phyloP scores from a whole-genome alignment of 2,329 filamentous ascomycete species.

The Nemania sp. region DNA sequence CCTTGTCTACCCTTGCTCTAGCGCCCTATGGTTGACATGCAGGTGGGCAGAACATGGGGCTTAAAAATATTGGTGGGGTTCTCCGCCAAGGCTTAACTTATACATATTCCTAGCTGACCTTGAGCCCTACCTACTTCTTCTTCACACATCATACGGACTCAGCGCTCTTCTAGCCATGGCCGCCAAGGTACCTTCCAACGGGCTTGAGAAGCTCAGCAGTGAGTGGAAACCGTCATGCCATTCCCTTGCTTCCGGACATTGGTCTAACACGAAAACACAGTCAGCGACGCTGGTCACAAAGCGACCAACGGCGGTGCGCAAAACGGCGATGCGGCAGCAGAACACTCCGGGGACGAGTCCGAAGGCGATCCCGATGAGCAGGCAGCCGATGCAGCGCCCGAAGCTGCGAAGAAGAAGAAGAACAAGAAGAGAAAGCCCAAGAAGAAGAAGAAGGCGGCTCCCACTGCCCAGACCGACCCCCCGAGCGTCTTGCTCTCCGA shows the following conservation, averaged over 20 bases:
- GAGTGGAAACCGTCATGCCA: slow-evolving; percentile 33
- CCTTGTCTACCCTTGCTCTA: background rate
- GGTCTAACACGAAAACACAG: slow-evolving; percentile 54
- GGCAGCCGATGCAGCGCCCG: slow-evolving; percentile 53
- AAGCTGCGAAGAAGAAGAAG: slow-evolving; percentile 73
- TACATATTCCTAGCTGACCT: background rate
- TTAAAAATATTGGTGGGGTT: slow-evolving; percentile 35
- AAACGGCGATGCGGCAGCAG: slow-evolving; percentile 55
- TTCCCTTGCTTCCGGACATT: slow-evolving; percentile 55
- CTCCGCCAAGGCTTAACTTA: slow-evolving; percentile 6
- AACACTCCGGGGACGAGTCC: slow-evolving; percentile 63
- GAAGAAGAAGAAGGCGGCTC: slow-evolving; percentile 72
- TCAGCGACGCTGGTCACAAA: slow-evolving; percentile 41
- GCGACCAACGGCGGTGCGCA: slow-evolving; percentile 47
- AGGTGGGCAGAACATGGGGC: too few species aligned
- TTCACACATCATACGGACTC: background rate
- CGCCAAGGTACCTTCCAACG: slow-evolving; percentile 55
- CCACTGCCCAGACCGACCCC: slow-evolving; percentile 80
- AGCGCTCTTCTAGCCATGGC: slow-evolving; percentile 52
- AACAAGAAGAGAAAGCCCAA: slow-evolving; percentile 85
- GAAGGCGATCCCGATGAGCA: slow-evolving; percentile 64
- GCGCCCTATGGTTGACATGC: slow-evolving; percentile 32
- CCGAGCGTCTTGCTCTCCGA: slow-evolving; percentile 79
- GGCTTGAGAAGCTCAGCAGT: slow-evolving; percentile 58
- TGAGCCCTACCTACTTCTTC: background rate